A percentile compares a stretch with the other conserved stretches of the same genome.
Conservation (phyloP, 495 filamentous ascomycete species). For the Wilcoxina mikolae region DNA sequence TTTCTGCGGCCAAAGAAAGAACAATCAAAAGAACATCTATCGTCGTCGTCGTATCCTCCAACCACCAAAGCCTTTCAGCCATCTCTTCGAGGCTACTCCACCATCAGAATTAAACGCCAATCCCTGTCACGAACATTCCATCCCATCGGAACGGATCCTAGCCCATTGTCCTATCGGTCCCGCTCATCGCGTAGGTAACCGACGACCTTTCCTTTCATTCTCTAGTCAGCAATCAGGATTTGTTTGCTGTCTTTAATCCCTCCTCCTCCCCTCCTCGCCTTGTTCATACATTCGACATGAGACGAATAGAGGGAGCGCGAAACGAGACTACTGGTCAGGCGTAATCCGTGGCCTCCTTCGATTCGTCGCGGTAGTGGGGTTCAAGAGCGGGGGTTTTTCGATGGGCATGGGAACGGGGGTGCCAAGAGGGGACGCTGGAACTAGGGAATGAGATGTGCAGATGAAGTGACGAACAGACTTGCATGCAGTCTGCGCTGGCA, state of each 20-base stretch:
- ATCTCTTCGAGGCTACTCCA: neutral
- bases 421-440: neutral
- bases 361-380: constrained; percentile 6
- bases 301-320: too few species aligned
- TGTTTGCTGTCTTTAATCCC: constrained; percentile 1
- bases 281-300: too few species aligned
- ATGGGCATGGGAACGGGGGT: neutral
- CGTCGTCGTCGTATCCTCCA: neutral
- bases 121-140: constrained; percentile 9
- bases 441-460: constrained; percentile 12
- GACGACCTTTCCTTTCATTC: constrained; percentile 5
- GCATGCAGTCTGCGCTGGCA: constrained; percentile 10
- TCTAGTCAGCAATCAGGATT: constrained; percentile 4
- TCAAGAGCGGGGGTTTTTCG: constrained; percentile 6
- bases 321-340: constrained; percentile 7
- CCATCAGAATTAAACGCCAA: constrained; percentile 1
- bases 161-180: constrained; percentile 11
- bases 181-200: constrained; percentile 10
- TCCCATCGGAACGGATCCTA: constrained; percentile 11
- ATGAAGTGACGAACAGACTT: constrained; percentile 10
- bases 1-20: neutral
- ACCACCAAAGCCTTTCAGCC: neutral
- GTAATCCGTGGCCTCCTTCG: constrained; percentile 10
- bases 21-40: neutral
- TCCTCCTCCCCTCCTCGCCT: neutral